Base-by-base conservation (phyloP, 257 asterid species). In the Solanum chiquidenum region DNA sequence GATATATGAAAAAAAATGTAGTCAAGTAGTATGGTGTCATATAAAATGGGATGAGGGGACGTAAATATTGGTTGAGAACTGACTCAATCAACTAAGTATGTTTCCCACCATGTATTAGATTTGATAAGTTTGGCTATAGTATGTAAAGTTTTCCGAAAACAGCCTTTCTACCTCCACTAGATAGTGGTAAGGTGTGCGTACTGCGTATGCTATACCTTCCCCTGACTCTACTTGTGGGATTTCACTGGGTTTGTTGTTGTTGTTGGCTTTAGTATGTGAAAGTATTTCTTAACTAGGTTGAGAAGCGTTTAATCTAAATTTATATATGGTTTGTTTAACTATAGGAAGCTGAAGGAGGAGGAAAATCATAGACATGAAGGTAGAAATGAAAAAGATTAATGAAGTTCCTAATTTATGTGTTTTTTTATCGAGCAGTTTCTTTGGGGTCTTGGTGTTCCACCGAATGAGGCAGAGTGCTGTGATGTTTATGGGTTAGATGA, bases 401-500 rank as follows among this genome's bases (percentile, higher is more conserved):
- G 55, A 88, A 73, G 58, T 74, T 90, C 37, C 33, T 90, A 58
- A 84, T 27, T 52, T 84, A 14, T 5, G 55, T 44, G 62, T 2
- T 72, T 44, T n/a, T 14, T 10, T 3, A 82, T 82, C 83, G 90
- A 86, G 84, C 95, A 95, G 99, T 97, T 95, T 91, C 88, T 97
- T 5, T 95, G 98, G 98, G 98, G 98, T 33, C 98, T 95, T 87
- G 99, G 99, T 75, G 98, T 95, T 42, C 89, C 92, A 55, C 90
- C 92, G 27, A 92, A 90, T 3, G 95, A 94, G 94, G 98, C 93
- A 14, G 98, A 94, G 94, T 97, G 99, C 94, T 92, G 55, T 88
- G 98, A 97, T 93, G 99, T 97, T 73, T 95, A 93, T 88, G 99
- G 99, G 83, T 94, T 97, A 88, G 99, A 97, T 89, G 98, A 92